Conservation (phyloP, 2,329 filamentous ascomycete genomes). For the Botryotinia globosa region DNA sequence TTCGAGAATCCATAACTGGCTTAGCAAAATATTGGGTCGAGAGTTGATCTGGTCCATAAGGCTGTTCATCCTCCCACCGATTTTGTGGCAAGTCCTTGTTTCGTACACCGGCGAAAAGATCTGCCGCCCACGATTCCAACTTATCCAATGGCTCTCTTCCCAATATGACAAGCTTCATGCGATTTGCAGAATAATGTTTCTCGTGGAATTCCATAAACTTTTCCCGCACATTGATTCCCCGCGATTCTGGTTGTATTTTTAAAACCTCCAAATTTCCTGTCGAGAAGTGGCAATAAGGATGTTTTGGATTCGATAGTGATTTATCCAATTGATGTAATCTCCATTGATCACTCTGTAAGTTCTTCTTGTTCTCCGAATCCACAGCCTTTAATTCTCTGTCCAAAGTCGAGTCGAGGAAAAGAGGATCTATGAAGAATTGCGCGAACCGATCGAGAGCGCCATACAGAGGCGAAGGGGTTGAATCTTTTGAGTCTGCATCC, state of each 20-base stretch:
- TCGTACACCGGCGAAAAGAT: conserved; percentile 64
- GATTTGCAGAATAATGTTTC: conserved; percentile 70
- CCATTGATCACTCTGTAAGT: conserved; percentile 71
- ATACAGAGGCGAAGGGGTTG: conserved; percentile 63
- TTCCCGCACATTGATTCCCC: conserved; percentile 66
- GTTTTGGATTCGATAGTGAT: conserved; percentile 64
- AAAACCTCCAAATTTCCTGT: conserved; percentile 70
- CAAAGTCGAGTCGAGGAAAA: conserved; percentile 67
- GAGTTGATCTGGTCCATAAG: conserved; percentile 59
- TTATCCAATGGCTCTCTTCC: conserved; percentile 65
- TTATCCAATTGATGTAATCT: conserved; percentile 69
- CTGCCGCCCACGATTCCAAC: conserved; percentile 64
- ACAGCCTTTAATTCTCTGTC: conserved; percentile 70
- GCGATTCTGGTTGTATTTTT: conserved; percentile 63
- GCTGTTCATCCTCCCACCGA: conserved; percentile 62
- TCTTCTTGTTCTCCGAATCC: conserved; percentile 79
- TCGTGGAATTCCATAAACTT: conserved; percentile 73
- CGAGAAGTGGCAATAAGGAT: conserved; percentile 72
- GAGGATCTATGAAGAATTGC: conserved; percentile 70
- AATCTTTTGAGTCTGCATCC: conserved; percentile 54
- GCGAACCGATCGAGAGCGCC: conserved; percentile 72
- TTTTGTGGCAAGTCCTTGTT: conserved; percentile 66
- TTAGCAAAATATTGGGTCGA: conserved; percentile 66
- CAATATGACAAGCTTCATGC: conserved; percentile 70
- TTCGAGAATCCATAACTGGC: conserved; percentile 68